Evolutionary conservation across 441 rosid species (phyloP).

Genomic region (Corymbia citriodora): DNA sequence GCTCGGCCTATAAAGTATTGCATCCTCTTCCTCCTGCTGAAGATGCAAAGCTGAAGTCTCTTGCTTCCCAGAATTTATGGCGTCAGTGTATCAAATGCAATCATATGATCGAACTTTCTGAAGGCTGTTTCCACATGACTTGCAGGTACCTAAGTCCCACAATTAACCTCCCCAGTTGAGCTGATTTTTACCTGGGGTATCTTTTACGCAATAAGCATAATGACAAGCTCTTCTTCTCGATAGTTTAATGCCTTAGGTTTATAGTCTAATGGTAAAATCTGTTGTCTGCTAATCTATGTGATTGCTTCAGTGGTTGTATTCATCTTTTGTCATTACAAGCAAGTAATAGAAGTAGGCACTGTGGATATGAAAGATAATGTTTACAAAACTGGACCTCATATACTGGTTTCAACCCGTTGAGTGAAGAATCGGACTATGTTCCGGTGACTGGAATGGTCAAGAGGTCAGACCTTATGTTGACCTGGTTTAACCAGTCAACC

Average conservation of each 20-base stretch:
- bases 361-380: background rate
- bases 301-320: background rate
- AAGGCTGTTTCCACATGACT: conserved; percentile 18
- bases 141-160: conserved; percentile 10
- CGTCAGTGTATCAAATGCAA: conserved; percentile 18
- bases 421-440: background rate
- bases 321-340: background rate
- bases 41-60: conserved; percentile 26
- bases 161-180: background rate
- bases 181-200: background rate
- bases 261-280: background rate
- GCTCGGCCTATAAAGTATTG: conserved; percentile 25
- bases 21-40: conserved; percentile 37
- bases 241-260: background rate
- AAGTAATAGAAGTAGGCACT: background rate
- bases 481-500: background rate
- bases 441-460: background rate
- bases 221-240: background rate
- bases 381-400: background rate
- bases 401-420: background rate
- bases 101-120: conserved; percentile 17
- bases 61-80: conserved; percentile 14
- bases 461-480: background rate
- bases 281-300: background rate
- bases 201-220: background rate